These are phyloP conservation scores for Cymbidium sinense DNA, from an alignment of 106 monocot species.

Conservation along the genomic window DNA sequence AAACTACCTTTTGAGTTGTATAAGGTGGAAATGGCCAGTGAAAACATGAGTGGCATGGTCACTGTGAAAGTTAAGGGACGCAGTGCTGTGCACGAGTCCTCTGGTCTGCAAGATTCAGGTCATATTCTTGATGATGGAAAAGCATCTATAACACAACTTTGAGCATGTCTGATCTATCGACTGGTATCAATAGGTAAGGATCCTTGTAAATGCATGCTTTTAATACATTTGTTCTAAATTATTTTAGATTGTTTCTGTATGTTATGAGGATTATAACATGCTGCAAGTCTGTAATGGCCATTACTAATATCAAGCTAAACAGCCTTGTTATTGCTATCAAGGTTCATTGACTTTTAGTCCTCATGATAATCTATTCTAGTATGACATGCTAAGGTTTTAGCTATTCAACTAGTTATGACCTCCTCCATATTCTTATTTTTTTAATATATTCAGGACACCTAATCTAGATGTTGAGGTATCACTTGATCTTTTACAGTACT, in stretches of 20 bases:
- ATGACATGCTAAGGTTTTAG: too few relatives aligned
- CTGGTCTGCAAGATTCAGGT: constrained; percentile 79
- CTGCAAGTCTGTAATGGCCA: neutral
- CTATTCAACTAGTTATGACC: too few relatives aligned
- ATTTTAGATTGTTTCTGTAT: neutral
- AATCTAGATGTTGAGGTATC: too few relatives aligned
- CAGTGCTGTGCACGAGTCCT: constrained; percentile 96
- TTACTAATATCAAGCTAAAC: neutral
- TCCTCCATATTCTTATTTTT: too few relatives aligned
- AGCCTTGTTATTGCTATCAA: neutral
- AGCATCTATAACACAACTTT: constrained; percentile 96
- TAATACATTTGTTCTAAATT: neutral
- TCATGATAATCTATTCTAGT: too few relatives aligned
- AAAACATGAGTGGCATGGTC: constrained; percentile 42
- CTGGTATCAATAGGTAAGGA: constrained; percentile 85
- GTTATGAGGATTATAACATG: neutral
- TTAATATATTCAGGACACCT: too few relatives aligned
- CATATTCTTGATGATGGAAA: constrained; percentile 96
- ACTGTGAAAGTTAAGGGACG: constrained; percentile 95
- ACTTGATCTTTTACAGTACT: too few relatives aligned
- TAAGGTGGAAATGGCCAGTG: constrained; percentile 45
- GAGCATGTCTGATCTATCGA: constrained; percentile 92
- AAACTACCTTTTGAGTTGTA: constrained; percentile 69
- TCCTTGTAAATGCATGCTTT: neutral
- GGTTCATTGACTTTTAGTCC: neutral